Evolutionary conservation across 139 green algal genomes (phyloP).

Genomic region (Desmodesmus armatus): DNA sequence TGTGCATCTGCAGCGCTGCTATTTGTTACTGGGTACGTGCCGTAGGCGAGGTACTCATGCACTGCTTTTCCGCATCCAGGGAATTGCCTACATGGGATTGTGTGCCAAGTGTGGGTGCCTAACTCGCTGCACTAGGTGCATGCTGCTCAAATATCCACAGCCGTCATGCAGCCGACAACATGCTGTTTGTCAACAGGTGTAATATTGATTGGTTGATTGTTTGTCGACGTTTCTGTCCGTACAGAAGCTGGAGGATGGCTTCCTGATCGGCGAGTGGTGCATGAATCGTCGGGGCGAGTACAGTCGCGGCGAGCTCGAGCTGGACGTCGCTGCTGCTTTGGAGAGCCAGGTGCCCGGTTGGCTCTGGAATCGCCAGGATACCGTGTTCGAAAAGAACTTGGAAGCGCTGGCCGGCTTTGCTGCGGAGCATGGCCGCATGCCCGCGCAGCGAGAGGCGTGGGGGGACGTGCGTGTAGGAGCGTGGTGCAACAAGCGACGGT

Average conservation of each 20-base stretch:
- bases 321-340: slow-evolving; percentile 1
- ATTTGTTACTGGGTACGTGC: too few relatives aligned
- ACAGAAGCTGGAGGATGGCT: neutral
- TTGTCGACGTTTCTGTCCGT: neutral
- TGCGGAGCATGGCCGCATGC: slow-evolving; percentile 1
- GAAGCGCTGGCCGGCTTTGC: slow-evolving; percentile 37
- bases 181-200: neutral
- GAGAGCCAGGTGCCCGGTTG: neutral
- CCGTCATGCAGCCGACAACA: neutral
- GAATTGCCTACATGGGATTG: neutral
- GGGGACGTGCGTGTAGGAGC: slow-evolving; percentile 8
- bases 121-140: neutral
- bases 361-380: slow-evolving; percentile 25
- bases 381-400: slow-evolving; percentile 4
- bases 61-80: too few relatives aligned
- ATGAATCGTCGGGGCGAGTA: slow-evolving; percentile 18
- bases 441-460: slow-evolving; percentile 17
- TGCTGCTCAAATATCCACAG: neutral
- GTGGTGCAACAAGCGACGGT: slow-evolving; percentile 38
- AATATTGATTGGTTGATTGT: neutral
- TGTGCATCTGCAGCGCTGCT: too few relatives aligned
- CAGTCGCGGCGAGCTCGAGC: neutral
- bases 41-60: too few relatives aligned
- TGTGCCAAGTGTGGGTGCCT: neutral
- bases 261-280: slow-evolving; percentile 33